A percentile compares a stretch with the other conserved stretches of the same genome.
These are phyloP conservation scores for Cystobasidium slooffiae DNA, from an alignment of 1,284 basidiomycete species.

Conservation along the genomic window DNA sequence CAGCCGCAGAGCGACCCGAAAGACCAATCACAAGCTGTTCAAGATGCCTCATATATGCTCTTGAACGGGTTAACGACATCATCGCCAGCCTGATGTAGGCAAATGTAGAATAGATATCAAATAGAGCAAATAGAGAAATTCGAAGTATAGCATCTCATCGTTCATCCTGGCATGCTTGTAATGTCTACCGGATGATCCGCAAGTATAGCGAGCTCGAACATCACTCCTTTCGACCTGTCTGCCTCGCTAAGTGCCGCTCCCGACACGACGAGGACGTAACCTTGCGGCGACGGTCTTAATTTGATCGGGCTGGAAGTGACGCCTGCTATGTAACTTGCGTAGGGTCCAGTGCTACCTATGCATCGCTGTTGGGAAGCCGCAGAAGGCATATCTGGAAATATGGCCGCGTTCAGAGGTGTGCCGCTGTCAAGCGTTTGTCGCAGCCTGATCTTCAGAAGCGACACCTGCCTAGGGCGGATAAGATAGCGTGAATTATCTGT, in stretches of 20 bases:
- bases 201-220: not conserved
- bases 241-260: not conserved
- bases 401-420: slow-evolving; percentile 8
- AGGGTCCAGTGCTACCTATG: slow-evolving; percentile 22
- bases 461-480: not conserved
- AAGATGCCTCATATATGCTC: not conserved
- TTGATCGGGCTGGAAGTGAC: slow-evolving; percentile 5
- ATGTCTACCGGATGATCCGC: slow-evolving; percentile 23
- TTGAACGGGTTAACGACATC: not conserved
- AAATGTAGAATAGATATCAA: not conserved
- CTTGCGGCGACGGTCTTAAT: slow-evolving; percentile 11
- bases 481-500: slow-evolving; percentile 18
- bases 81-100: not conserved
- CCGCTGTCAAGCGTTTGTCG: not conserved
- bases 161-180: not conserved
- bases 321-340: slow-evolving; percentile 34
- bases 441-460: not conserved
- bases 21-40: not conserved
- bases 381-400: not conserved
- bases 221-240: not conserved
- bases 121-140: not conserved
- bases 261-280: slow-evolving; percentile 14
- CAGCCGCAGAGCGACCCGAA: not conserved
- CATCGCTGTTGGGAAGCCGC: not conserved
- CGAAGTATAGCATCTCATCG: not conserved